These are phyloP conservation scores for Trichoderma atrobrunneum DNA, from an alignment of 2,329 filamentous ascomycete species.

Conservation along the genomic window DNA sequence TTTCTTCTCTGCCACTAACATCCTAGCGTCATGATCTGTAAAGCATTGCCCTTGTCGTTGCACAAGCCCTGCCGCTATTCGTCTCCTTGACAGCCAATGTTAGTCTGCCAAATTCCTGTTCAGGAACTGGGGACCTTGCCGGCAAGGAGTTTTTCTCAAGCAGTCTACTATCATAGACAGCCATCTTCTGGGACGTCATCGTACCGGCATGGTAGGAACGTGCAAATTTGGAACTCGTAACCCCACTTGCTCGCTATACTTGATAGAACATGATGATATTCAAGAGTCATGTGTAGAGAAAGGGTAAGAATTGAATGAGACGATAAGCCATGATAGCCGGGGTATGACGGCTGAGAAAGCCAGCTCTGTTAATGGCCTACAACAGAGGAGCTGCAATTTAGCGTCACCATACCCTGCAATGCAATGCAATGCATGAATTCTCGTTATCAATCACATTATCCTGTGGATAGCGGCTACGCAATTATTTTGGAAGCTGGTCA, in stretches of 20 bases:
- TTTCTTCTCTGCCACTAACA: background rate
- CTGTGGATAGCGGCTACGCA: background rate
- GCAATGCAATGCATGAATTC: background rate
- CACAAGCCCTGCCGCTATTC: background rate
- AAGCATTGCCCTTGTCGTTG: background rate
- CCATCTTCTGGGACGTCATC: background rate
- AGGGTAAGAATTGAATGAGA: background rate
- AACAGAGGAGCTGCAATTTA: background rate
- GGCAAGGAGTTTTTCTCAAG: background rate
- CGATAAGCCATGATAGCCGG: background rate
- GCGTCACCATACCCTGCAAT: constrained; percentile 10
- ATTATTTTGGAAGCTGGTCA: background rate
- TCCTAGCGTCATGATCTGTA: background rate
- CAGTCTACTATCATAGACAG: background rate
- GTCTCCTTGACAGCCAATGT: background rate
- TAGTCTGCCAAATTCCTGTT: background rate
- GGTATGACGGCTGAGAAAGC: background rate
- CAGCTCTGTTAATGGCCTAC: background rate
- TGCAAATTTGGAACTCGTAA: background rate
- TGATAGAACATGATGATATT: background rate
- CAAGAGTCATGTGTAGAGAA: background rate
- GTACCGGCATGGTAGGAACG: background rate
- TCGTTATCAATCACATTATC: background rate
- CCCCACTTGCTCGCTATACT: background rate
- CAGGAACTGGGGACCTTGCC: background rate